These are phyloP conservation scores for Talaromyces amestolkiae DNA, from an alignment of 2,329 filamentous ascomycete species.

Conservation along the genomic window DNA sequence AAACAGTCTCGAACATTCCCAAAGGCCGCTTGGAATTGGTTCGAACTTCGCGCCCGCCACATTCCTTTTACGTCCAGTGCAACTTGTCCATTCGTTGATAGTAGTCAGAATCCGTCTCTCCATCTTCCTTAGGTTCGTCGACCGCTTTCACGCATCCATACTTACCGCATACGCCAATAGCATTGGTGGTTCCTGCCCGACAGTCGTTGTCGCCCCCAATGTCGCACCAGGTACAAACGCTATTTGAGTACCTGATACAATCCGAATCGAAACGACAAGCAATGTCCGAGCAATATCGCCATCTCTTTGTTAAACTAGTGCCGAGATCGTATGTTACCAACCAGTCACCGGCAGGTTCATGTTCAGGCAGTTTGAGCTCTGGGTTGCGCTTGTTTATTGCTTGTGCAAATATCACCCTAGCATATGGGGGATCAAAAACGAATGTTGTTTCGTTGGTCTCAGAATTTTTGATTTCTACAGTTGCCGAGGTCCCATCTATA, in stretches of 20 bases:
- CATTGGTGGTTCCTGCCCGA: too few relatives aligned
- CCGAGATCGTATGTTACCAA: neutral
- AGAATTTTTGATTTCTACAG: constrained; percentile 17
- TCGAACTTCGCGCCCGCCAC: neutral
- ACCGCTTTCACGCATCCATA: neutral
- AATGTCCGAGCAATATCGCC: neutral
- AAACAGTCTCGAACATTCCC: neutral
- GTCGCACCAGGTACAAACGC: neutral
- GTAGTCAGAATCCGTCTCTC: neutral
- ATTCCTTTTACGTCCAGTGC: neutral
- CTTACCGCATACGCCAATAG: constrained; percentile 2
- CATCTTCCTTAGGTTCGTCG: constrained; percentile 7
- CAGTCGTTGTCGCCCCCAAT: too few relatives aligned
- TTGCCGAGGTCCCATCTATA: constrained; percentile 21
- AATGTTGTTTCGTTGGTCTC: constrained; percentile 21
- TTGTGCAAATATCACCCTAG: constrained; percentile 20
- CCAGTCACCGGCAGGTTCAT: constrained; percentile 10
- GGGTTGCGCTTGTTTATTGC: constrained; percentile 19
- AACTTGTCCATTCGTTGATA: neutral
- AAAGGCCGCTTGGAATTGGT: neutral
- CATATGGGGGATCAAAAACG: constrained; percentile 18
- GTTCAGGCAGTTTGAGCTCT: constrained; percentile 19
- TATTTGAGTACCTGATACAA: neutral
- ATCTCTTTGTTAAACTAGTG: neutral
- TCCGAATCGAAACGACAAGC: neutral